Evolutionary conservation across 306 rosid genomes (phyloP).

Genomic region (Argentina anserina): DNA sequence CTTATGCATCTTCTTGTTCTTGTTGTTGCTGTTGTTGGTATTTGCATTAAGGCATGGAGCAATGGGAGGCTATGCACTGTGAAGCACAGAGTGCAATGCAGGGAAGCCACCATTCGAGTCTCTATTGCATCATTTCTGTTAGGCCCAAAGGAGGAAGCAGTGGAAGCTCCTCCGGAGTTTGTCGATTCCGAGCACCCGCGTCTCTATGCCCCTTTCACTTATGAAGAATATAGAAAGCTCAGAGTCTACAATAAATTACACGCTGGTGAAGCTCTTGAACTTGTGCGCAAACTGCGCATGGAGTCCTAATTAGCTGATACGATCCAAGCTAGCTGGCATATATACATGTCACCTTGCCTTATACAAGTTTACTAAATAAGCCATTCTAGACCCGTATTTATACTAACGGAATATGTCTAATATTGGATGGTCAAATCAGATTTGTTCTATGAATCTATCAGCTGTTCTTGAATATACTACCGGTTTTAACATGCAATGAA

Average conservation of each 20-base stretch:
- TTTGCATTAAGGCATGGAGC: conserved; percentile 45
- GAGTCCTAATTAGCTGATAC: not conserved
- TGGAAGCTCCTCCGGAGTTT: conserved; percentile 43
- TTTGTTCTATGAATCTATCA: no score
- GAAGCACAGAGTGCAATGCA: conserved; percentile 58
- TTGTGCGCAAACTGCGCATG: conserved; percentile 24
- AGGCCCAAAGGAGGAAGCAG: conserved; percentile 37
- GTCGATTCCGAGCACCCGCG: conserved; percentile 43
- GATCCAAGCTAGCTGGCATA: not conserved
- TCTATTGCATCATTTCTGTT: conserved; percentile 47
- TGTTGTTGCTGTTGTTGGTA: not conserved
- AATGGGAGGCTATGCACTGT: conserved; percentile 52
- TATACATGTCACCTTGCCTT: not conserved
- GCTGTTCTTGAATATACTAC: no score
- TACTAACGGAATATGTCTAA: no score
- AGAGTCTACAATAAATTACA: conserved; percentile 24
- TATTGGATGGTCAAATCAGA: no score
- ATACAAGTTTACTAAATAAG: not conserved
- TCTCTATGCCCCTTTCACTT: conserved; percentile 34
- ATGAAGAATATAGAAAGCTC: conserved; percentile 43
- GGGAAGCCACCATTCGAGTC: conserved; percentile 35
- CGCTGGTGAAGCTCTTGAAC: conserved; percentile 50
- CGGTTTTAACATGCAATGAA: no score
- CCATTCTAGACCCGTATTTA: not conserved
- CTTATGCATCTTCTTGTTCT: not conserved